Percentiles rank a stretch among this genome's conserved stretches.
phyloP scores from a whole-genome alignment of 2,329 filamentous ascomycete species.

The Pseudogymnoascus pannorum region DNA sequence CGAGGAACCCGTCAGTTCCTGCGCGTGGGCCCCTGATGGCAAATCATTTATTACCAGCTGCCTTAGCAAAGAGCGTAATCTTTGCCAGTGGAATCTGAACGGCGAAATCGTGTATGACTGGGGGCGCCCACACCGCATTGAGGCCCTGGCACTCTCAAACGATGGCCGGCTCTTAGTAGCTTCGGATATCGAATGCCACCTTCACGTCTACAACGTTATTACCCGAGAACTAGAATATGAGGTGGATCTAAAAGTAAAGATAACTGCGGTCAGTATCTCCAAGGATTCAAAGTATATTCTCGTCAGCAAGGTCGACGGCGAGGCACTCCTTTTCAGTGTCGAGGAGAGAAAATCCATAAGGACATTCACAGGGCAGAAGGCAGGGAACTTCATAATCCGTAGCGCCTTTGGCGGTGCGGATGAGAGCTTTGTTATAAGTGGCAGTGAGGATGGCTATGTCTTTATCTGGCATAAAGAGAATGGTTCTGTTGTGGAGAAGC shows the following conservation, averaged over 20 bases:
- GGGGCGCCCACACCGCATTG: conserved; percentile 65
- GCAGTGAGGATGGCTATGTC: conserved; percentile 73
- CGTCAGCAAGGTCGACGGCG: conserved; percentile 70
- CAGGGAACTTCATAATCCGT: conserved; percentile 72
- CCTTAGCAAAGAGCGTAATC: conserved; percentile 57
- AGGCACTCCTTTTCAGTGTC: conserved; percentile 73
- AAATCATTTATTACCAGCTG: conserved; percentile 72
- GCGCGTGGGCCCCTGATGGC: conserved; percentile 79
- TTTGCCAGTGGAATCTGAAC: conserved; percentile 64
- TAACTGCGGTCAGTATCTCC: conserved; percentile 76
- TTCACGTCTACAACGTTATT: conserved; percentile 77
- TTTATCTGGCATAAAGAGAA: conserved; percentile 89
- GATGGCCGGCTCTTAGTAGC: conserved; percentile 76
- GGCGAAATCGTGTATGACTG: conserved; percentile 59
- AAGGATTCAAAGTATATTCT: conserved; percentile 74
- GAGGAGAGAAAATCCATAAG: conserved; percentile 63
- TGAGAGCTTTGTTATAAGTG: conserved; percentile 85
- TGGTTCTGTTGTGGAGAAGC: conserved; percentile 64
- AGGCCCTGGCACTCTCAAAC: conserved; percentile 76
- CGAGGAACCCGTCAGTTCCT: conserved; percentile 77
- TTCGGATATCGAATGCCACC: conserved; percentile 60
- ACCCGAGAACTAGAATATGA: conserved; percentile 70
- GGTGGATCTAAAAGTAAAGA: conserved; percentile 58
- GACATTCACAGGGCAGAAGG: conserved; percentile 67
- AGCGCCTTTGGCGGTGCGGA: conserved; percentile 81